A percentile compares a stretch with the other conserved stretches of the same genome.
phyloP scores from a whole-genome alignment of 805 yeast genomes.

The Torulaspora indica region DNA sequence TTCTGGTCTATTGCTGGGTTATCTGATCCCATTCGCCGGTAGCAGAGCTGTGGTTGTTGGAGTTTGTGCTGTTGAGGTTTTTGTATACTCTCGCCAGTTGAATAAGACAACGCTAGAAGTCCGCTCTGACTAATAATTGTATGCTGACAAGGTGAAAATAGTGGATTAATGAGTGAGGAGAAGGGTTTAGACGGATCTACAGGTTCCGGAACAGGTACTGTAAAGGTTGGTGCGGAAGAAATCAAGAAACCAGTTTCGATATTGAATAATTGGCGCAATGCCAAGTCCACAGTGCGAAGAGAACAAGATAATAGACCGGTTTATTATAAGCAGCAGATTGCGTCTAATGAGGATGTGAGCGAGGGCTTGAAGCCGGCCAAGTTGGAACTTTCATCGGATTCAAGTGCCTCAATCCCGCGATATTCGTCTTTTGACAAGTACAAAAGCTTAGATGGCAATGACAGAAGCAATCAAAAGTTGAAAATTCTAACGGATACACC shows the following conservation, averaged over 20 bases:
- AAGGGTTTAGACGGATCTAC: conserved; percentile 1
- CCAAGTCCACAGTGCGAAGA: conserved; percentile 6
- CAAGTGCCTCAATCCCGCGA: conserved; percentile 8
- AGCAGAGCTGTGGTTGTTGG: background rate
- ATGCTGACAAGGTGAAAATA: background rate
- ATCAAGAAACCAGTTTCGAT: conserved; percentile 18
- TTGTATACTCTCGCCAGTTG: background rate
- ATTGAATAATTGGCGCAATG: conserved; percentile 13
- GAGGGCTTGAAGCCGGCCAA: background rate
- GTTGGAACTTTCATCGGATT: conserved; percentile 1
- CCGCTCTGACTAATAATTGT: background rate
- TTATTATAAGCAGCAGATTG: background rate
- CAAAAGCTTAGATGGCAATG: conserved; percentile 1
- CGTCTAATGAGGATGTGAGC: background rate
- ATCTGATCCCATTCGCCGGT: background rate
- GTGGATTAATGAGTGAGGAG: background rate
- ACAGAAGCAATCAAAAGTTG: conserved; percentile 4
- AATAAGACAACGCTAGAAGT: background rate
- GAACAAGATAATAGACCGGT: conserved; percentile 6
- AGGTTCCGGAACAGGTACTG: background rate
- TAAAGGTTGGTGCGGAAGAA: background rate
- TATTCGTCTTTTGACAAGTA: conserved; percentile 10
- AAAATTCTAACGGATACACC: conserved; percentile 8
- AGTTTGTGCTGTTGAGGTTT: background rate
- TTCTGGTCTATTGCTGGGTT: no score